Percentiles rank a stretch among this genome's conserved stretches.
These are phyloP conservation scores for Backusella liffmaniae DNA, from an alignment of 192 early-diverging fungal genomes.

Conservation along the genomic window DNA sequence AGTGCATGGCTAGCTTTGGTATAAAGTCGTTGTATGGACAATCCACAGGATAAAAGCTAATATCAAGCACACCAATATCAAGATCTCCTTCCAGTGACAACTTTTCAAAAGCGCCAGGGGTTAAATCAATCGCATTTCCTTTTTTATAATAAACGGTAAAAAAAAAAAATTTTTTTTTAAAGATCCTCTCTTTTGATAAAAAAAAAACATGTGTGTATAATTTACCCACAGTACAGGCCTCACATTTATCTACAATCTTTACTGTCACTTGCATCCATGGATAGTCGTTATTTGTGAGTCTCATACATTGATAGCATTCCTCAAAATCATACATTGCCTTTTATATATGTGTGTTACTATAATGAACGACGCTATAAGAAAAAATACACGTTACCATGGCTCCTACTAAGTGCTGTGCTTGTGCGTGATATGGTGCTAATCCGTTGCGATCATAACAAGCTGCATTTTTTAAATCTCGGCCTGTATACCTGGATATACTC, in stretches of 20 bases:
- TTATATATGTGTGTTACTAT: not conserved
- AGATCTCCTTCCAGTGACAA: constrained; percentile 7
- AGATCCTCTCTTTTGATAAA: not conserved
- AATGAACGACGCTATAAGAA: not conserved
- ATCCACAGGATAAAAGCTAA: constrained; percentile 15
- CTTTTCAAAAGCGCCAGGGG: constrained; percentile 20
- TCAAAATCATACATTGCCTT: constrained; percentile 35
- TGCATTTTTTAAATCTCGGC: constrained; percentile 38
- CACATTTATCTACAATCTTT: constrained; percentile 38
- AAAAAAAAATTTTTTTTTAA: not conserved
- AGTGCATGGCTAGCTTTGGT: not conserved
- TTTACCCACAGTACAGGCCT: constrained; percentile 23
- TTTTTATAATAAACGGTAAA: not conserved
- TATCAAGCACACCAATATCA: constrained; percentile 23
- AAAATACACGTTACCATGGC: constrained; percentile 31
- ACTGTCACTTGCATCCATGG: constrained; percentile 17
- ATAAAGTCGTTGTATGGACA: not conserved
- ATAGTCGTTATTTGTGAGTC: constrained; percentile 25
- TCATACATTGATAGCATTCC: constrained; percentile 39
- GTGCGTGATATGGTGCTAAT: constrained; percentile 32
- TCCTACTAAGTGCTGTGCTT: constrained; percentile 31
- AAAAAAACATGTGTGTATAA: too few species aligned
- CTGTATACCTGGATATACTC: constrained; percentile 37
- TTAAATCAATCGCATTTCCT: constrained; percentile 27
- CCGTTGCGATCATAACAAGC: constrained; percentile 43